Evolutionary conservation across 1,284 basidiomycete genomes (phyloP).

Genomic region (Volvariella volvacea): DNA sequence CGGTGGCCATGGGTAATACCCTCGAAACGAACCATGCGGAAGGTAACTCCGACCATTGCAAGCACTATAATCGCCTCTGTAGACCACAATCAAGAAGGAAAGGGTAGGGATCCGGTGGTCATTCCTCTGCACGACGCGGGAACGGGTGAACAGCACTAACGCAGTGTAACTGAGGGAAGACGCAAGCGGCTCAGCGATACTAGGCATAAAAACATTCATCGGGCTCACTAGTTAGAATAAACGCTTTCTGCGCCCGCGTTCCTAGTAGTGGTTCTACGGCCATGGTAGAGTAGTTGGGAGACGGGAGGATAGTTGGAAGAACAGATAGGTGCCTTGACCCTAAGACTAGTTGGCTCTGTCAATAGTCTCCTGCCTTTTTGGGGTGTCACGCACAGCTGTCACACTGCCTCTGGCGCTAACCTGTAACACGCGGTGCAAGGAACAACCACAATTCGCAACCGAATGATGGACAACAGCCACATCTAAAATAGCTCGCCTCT

Average conservation of each 20-base stretch:
- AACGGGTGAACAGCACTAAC: slow-evolving; percentile 25
- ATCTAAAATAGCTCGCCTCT: slow-evolving; percentile 29
- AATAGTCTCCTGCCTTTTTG: slow-evolving; percentile 1
- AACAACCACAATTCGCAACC: too few species aligned
- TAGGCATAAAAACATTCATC: slow-evolving; percentile 5
- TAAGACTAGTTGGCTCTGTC: too few species aligned
- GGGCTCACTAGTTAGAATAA: slow-evolving; percentile 55
- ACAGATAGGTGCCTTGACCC: not conserved
- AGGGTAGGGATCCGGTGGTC: slow-evolving; percentile 5
- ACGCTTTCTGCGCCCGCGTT: slow-evolving; percentile 58
- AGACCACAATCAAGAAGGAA: slow-evolving; percentile 6
- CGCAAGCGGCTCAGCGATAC: slow-evolving; percentile 1
- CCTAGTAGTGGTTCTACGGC: slow-evolving; percentile 58
- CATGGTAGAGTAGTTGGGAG: slow-evolving; percentile 33
- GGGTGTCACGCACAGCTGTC: not conserved
- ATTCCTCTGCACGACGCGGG: slow-evolving; percentile 7
- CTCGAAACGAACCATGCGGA: slow-evolving; percentile 33
- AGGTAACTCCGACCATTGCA: slow-evolving; percentile 48
- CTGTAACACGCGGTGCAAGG: too few species aligned
- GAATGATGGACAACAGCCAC: too few species aligned
- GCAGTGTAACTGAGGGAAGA: slow-evolving; percentile 32
- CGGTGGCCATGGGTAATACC: not conserved
- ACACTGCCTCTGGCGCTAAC: too few species aligned
- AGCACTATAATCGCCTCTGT: slow-evolving; percentile 42
- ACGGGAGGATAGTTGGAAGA: slow-evolving; percentile 1